Evolutionary conservation across 371 early-diverging fungal species (phyloP).

Genomic region (Cokeromyces recurvatus): DNA sequence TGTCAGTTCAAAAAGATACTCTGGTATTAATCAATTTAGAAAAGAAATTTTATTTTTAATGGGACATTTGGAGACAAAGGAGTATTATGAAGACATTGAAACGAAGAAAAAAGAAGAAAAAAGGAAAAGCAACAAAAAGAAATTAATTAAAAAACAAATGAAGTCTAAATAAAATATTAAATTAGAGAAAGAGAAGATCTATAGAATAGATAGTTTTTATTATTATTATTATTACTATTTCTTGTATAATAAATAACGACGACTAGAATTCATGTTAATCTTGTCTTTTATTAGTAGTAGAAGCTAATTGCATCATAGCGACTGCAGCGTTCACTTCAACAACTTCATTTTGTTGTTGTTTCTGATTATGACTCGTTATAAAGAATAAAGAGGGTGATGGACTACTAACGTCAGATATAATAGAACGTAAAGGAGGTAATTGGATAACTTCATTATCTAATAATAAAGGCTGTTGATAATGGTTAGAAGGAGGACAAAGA

Average conservation of each 20-base stretch:
- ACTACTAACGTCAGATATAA: background rate
- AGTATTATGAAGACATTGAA: conserved; percentile 20
- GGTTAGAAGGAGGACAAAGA: no score
- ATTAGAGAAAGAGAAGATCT: no score
- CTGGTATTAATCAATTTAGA: conserved; percentile 57
- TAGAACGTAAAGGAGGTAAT: conserved; percentile 8
- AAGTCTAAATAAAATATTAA: no score
- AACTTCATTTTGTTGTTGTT: background rate
- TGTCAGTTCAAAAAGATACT: conserved; percentile 52
- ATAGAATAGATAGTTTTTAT: no score
- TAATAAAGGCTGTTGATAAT: background rate
- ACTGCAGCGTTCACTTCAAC: conserved; percentile 14
- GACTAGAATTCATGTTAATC: no score
- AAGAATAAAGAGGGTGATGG: no score
- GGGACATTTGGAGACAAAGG: conserved; percentile 25
- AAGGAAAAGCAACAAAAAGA: conserved; percentile 2
- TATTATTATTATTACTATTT: no score
- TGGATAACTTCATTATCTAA: background rate
- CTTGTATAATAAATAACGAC: no score
- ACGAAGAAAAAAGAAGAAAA: conserved; percentile 1
- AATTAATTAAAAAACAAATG: conserved; percentile 4
- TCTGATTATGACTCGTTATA: no score
- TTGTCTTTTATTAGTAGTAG: background rate
- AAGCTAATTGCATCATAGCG: conserved; percentile 14
- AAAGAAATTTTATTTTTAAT: conserved; percentile 52